A percentile compares a stretch with the other conserved stretches of the same genome.
Evolutionary conservation across 2,329 filamentous ascomycete species (phyloP).

Genomic region (Sclerotinia borealis): DNA sequence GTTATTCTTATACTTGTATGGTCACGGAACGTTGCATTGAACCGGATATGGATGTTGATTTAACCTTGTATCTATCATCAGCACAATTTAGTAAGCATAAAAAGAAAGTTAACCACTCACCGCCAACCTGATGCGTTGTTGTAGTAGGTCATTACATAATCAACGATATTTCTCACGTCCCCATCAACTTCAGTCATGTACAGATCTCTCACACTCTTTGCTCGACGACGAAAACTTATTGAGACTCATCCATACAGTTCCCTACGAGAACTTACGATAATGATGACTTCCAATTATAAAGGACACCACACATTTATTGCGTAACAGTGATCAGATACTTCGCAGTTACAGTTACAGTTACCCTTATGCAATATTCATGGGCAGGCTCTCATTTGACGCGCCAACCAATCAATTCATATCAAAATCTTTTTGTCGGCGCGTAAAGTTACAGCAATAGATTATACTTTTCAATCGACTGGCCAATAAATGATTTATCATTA

Average conservation of each 20-base stretch:
- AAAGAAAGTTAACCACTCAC: too few species aligned
- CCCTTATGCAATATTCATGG: background rate
- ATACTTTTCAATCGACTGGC: slow-evolving; percentile 8
- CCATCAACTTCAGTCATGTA: too few species aligned
- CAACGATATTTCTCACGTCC: too few species aligned
- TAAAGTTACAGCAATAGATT: slow-evolving; percentile 26
- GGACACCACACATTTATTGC: background rate
- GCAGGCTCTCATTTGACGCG: slow-evolving; percentile 14
- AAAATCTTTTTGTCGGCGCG: slow-evolving; percentile 23
- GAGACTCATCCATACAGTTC: too few species aligned
- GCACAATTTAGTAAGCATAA: too few species aligned
- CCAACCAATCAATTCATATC: slow-evolving; percentile 13
- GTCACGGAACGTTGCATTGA: background rate
- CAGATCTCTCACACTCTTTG: too few species aligned
- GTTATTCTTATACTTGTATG: background rate
- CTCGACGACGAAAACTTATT: too few species aligned
- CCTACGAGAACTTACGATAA: background rate
- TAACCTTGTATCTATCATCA: too few species aligned
- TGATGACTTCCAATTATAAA: background rate
- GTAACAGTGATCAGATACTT: background rate
- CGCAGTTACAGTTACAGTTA: too few species aligned
- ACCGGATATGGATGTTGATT: background rate
- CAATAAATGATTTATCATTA: slow-evolving; percentile 16
- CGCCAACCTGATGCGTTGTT: too few species aligned
- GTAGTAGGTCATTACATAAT: too few species aligned